Evolutionary conservation across 1,284 basidiomycete species (phyloP).

Genomic region (Ustilago bromivora): DNA sequence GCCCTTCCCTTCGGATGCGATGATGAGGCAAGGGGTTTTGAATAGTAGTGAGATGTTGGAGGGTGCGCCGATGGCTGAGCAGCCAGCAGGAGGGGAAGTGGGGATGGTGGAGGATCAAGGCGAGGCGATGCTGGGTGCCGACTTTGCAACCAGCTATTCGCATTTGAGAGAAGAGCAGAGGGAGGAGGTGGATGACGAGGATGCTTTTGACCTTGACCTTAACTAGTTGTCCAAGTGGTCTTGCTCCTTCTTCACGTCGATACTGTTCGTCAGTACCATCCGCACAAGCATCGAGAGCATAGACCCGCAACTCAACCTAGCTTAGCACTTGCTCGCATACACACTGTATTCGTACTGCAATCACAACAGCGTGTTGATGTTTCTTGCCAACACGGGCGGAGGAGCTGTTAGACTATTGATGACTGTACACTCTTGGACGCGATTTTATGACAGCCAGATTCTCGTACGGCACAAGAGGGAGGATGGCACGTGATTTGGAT

Average conservation of each 20-base stretch:
- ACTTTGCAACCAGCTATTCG: constrained; percentile 37
- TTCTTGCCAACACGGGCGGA: background rate
- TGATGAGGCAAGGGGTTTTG: constrained; percentile 62
- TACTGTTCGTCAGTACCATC: background rate
- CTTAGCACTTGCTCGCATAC: no score
- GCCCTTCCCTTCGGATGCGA: constrained; percentile 58
- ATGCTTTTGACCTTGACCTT: constrained; percentile 62
- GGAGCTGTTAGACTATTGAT: background rate
- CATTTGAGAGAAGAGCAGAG: constrained; percentile 38
- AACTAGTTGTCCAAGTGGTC: constrained; percentile 19
- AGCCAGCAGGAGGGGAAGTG: constrained; percentile 11
- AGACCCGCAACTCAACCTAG: no score
- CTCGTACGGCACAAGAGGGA: constrained; percentile 19
- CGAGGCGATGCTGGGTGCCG: constrained; percentile 16
- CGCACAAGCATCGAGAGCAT: no score
- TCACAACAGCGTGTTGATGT: no score
- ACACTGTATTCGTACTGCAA: no score
- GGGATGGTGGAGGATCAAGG: constrained; percentile 23
- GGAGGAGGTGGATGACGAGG: constrained; percentile 52
- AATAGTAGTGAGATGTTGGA: constrained; percentile 51
- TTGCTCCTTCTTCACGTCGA: background rate
- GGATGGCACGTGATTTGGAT: constrained; percentile 29
- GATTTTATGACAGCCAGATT: background rate
- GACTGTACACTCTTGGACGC: no score
- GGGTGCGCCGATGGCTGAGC: constrained; percentile 37